Evolutionary conservation across 352 stramenopile genomes (phyloP).

Genomic region (Globisporangium viniferum): DNA sequence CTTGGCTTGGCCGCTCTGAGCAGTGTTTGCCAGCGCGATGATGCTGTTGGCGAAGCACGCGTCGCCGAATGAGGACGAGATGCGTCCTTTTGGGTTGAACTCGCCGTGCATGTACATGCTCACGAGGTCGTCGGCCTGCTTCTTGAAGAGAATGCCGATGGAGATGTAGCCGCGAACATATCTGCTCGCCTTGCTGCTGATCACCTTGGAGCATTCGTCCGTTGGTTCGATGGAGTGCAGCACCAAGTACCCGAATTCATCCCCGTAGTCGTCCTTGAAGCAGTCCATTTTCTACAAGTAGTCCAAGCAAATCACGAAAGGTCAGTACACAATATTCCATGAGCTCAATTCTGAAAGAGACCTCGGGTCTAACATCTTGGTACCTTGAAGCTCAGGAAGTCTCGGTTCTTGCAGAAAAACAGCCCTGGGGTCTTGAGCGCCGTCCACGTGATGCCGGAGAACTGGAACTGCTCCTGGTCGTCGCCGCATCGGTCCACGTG

Average conservation of each 20-base stretch:
- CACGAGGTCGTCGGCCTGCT: conserved; percentile 51
- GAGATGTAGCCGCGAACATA: conserved; percentile 68
- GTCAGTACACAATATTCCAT: not conserved
- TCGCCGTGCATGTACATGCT: conserved; percentile 66
- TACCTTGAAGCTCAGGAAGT: conserved; percentile 76
- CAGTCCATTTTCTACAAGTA: conserved; percentile 57
- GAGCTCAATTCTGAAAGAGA: not conserved
- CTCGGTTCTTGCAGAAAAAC: conserved; percentile 57
- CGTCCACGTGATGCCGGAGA: conserved; percentile 71
- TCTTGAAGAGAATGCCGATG: conserved; percentile 61
- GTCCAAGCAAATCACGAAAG: conserved; percentile 1
- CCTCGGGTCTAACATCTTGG: not conserved
- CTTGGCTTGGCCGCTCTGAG: conserved; percentile 70
- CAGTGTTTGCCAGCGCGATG: conserved; percentile 56
- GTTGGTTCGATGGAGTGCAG: conserved; percentile 63
- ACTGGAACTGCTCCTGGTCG: conserved; percentile 62
- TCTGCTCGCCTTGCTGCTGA: conserved; percentile 13
- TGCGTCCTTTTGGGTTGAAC: conserved; percentile 55
- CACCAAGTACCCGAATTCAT: conserved; percentile 67
- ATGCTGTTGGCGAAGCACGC: conserved; percentile 56
- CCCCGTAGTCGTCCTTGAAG: conserved; percentile 51
- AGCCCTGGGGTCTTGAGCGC: conserved; percentile 52
- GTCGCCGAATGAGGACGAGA: conserved; percentile 52
- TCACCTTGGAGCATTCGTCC: conserved; percentile 22
- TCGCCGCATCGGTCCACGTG: conserved; percentile 64